phyloP scores from a whole-genome alignment of 495 filamentous ascomycete genomes.

The Terfezia boudieri region DNA sequence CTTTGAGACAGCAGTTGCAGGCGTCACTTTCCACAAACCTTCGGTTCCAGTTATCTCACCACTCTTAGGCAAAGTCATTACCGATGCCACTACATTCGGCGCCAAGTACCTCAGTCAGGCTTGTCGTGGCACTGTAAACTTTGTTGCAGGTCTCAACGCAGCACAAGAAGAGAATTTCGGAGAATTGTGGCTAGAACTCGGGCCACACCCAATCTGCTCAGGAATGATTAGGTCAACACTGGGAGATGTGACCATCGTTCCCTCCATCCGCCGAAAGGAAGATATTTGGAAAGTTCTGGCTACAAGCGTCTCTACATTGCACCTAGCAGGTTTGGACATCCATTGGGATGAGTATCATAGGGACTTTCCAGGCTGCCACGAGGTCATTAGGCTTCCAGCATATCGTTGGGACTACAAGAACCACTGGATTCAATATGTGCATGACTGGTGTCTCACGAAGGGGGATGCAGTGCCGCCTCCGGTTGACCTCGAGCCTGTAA shows the following conservation, averaged over 20 bases:
- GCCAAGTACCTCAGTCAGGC: constrained; percentile 41
- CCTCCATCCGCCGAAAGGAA: constrained; percentile 34
- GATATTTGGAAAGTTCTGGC: constrained; percentile 44
- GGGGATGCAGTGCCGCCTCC: neutral
- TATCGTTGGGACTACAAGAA: constrained; percentile 66
- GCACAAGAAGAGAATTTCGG: constrained; percentile 29
- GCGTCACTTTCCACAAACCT: constrained; percentile 36
- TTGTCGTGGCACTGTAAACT: constrained; percentile 50
- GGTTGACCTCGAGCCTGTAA: neutral
- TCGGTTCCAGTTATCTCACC: constrained; percentile 53
- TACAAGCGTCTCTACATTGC: constrained; percentile 34
- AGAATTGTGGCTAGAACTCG: constrained; percentile 41
- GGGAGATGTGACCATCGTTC: constrained; percentile 32
- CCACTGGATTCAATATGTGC: constrained; percentile 44
- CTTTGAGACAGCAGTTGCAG: constrained; percentile 35
- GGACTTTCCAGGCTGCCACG: constrained; percentile 37
- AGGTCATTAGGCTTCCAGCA: constrained; percentile 43
- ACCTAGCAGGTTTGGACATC: constrained; percentile 41
- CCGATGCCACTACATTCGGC: constrained; percentile 31
- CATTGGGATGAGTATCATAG: constrained; percentile 62
- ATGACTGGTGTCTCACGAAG: constrained; percentile 1
- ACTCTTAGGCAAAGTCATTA: constrained; percentile 37
- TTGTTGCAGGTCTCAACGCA: constrained; percentile 38
- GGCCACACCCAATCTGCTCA: constrained; percentile 45
- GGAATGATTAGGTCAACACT: constrained; percentile 49